phyloP scores from a whole-genome alignment of 176 grass and related monocot species.

The Chloris gayana region DNA sequence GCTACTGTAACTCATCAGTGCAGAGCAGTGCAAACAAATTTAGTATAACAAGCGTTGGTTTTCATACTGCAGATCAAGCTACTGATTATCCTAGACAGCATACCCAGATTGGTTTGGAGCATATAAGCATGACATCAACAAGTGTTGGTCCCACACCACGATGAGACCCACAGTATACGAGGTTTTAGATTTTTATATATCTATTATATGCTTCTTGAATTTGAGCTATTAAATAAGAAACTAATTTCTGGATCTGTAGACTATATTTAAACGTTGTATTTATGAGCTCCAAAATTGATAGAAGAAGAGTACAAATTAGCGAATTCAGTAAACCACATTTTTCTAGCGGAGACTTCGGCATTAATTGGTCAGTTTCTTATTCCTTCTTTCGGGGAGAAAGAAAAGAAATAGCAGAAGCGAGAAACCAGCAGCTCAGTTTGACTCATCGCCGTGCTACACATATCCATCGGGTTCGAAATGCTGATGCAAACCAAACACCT shows the following conservation, averaged over 20 bases:
- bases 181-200: background rate
- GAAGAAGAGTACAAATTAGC: background rate
- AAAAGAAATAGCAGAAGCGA: too few species aligned
- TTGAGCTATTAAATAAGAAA: conserved; percentile 1
- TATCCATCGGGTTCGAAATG: too few species aligned
- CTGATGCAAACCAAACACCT: too few species aligned
- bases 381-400: too few species aligned
- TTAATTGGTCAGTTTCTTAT: too few species aligned
- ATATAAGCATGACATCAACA: background rate
- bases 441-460: too few species aligned
- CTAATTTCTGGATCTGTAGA: background rate
- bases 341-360: too few species aligned
- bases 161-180: background rate
- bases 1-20: conserved; percentile 29
- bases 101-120: background rate
- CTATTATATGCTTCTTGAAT: background rate
- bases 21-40: conserved; percentile 10
- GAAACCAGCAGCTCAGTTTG: too few species aligned
- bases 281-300: background rate
- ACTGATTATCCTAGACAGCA: background rate
- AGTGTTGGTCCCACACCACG: background rate
- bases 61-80: background rate
- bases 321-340: too few species aligned
- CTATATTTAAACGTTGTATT: background rate
- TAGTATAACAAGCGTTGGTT: background rate